Percentiles rank a stretch among this genome's conserved stretches.
These are phyloP conservation scores for Aureobasidium sp. DNA, from an alignment of 2,329 filamentous ascomycete species.

Conservation along the genomic window DNA sequence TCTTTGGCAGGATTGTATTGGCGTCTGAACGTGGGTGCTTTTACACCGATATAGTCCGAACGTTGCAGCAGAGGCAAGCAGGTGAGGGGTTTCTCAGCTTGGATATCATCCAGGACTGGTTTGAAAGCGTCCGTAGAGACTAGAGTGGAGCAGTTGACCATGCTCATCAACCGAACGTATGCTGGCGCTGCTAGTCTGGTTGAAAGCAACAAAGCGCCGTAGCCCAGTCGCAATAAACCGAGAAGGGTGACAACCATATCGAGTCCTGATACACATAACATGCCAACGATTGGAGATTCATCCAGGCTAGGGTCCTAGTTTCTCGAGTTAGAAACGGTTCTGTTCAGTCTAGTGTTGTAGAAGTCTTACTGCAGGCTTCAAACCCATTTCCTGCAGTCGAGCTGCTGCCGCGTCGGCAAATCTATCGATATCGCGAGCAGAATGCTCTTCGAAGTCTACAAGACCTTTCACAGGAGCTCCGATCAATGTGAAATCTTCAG, in stretches of 20 bases:
- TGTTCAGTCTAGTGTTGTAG: not conserved
- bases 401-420: constrained; percentile 24
- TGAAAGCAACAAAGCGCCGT: constrained; percentile 49
- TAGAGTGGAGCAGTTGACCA: constrained; percentile 31
- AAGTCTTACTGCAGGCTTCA: constrained; percentile 23
- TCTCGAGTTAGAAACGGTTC: constrained; percentile 18
- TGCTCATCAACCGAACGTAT: constrained; percentile 41
- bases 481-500: constrained; percentile 25
- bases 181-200: constrained; percentile 48
- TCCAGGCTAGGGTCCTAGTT: constrained; percentile 17
- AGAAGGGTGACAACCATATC: constrained; percentile 50
- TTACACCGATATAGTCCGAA: constrained; percentile 21
- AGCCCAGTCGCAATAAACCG: constrained; percentile 49
- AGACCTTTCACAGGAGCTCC: constrained; percentile 25
- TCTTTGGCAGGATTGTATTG: constrained; percentile 22
- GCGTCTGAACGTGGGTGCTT: constrained; percentile 21
- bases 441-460: constrained; percentile 27
- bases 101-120: constrained; percentile 28
- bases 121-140: constrained; percentile 23
- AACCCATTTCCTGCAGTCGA: constrained; percentile 23
- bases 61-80: constrained; percentile 27
- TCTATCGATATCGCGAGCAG: constrained; percentile 23
- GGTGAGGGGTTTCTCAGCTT: constrained; percentile 22
- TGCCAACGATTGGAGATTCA: constrained; percentile 36
- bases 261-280: constrained; percentile 49